A percentile compares a stretch with the other conserved stretches of the same genome.
These are phyloP conservation scores for Fusarium nurragi DNA, from an alignment of 2,329 filamentous ascomycete species.

Conservation along the genomic window DNA sequence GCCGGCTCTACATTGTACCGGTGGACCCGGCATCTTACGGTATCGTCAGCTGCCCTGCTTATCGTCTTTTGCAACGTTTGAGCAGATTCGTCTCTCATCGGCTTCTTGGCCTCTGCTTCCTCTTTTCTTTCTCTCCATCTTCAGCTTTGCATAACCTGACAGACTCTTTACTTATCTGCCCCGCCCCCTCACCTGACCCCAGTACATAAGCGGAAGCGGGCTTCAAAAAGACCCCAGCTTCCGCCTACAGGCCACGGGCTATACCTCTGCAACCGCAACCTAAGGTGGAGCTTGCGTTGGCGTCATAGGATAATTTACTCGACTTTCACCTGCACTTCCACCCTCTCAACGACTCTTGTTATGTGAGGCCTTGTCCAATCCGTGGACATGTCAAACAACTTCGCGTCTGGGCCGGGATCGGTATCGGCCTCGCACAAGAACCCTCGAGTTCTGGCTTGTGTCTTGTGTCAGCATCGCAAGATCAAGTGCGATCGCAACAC, in stretches of 20 bases:
- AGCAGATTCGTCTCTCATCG: not conserved
- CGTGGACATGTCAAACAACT: conserved; percentile 48
- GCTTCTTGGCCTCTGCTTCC: not conserved
- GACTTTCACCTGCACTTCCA: conserved; percentile 6
- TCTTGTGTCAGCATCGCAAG: conserved; percentile 69
- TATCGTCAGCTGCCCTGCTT: conserved; percentile 21
- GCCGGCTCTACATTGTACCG: conserved; percentile 24
- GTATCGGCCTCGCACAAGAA: conserved; percentile 48
- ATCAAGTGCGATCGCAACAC: conserved; percentile 70
- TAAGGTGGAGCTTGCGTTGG: conserved; percentile 22
- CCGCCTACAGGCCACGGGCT: conserved; percentile 2
- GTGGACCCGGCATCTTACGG: conserved; percentile 28
- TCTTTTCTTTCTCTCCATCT: not conserved
- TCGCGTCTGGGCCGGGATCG: conserved; percentile 36
- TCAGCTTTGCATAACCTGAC: not conserved
- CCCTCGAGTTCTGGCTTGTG: conserved; percentile 61
- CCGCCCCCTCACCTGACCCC: conserved; percentile 37
- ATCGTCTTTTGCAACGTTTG: not conserved
- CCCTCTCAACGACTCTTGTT: conserved; percentile 31
- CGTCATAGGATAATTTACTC: conserved; percentile 38
- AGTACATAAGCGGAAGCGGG: conserved; percentile 13
- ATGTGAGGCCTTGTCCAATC: conserved; percentile 44
- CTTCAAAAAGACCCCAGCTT: conserved; percentile 17
- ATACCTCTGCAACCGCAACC: not conserved
- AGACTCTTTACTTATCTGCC: conserved; percentile 11